These are phyloP conservation scores for Omphalea diandra DNA, from an alignment of 441 rosid species.

Conservation along the genomic window DNA sequence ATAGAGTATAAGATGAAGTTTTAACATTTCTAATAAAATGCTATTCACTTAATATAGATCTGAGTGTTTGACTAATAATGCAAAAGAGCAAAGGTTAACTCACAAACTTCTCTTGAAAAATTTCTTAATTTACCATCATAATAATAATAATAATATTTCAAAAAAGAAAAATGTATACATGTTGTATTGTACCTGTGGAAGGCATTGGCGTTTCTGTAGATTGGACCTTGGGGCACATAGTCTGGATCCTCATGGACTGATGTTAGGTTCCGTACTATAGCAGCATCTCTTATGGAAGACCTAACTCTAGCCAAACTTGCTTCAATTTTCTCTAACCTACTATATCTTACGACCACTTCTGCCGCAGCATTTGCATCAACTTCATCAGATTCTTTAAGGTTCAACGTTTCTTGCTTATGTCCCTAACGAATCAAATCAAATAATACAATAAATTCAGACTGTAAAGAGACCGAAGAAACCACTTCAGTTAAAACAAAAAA, in stretches of 20 bases:
- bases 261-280: conserved; percentile 35
- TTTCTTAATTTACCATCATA: too few species aligned
- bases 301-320: conserved; percentile 49
- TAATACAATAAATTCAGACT: too few species aligned
- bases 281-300: conserved; percentile 57
- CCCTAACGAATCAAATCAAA: conserved; percentile 10
- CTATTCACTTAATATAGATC: too few species aligned
- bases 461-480: too few species aligned
- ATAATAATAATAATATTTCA: background rate
- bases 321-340: conserved; percentile 46
- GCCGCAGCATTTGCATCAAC: background rate
- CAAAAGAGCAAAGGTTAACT: too few species aligned
- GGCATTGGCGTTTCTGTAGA: conserved; percentile 63
- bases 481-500: background rate
- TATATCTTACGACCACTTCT: conserved; percentile 24
- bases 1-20: too few species aligned
- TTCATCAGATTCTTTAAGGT: conserved; percentile 19
- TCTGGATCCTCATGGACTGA: conserved; percentile 42
- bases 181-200: conserved; percentile 59
- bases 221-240: conserved; percentile 61
- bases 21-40: too few species aligned
- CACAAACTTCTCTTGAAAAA: too few species aligned
- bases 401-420: conserved; percentile 10
- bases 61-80: too few species aligned
- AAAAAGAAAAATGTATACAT: too few species aligned